Evolutionary conservation across 2,329 filamentous ascomycete genomes (phyloP).

Genomic region (Emericellopsis cladophorae): DNA sequence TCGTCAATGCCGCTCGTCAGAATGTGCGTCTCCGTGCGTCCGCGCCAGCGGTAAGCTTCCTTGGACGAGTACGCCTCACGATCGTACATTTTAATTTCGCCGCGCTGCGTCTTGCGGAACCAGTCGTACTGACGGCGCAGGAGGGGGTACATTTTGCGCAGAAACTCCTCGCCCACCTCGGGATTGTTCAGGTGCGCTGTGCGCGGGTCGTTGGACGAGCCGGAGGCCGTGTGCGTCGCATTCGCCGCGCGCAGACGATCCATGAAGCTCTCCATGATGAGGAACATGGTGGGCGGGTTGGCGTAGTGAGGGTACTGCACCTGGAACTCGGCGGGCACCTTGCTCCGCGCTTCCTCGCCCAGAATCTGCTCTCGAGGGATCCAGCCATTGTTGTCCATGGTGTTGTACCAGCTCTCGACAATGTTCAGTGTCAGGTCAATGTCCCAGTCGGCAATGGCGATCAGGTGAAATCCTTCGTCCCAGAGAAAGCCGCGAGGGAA

Average conservation of each 20-base stretch:
- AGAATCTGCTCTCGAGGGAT: constrained; percentile 94
- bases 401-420: constrained; percentile 86
- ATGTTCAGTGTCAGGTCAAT: constrained; percentile 78
- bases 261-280: constrained; percentile 75
- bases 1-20: constrained; percentile 92
- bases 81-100: constrained; percentile 85
- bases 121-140: constrained; percentile 84
- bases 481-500: constrained; percentile 94
- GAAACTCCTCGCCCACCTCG: constrained; percentile 55
- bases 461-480: constrained; percentile 94
- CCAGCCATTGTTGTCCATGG: constrained; percentile 97
- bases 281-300: constrained; percentile 89
- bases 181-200: constrained; percentile 55
- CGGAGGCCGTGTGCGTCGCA: constrained; percentile 31
- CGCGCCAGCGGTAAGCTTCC: constrained; percentile 92
- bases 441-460: constrained; percentile 90
- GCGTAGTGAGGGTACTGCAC: constrained; percentile 95
- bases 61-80: constrained; percentile 78
- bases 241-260: constrained; percentile 56
- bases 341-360: constrained; percentile 81
- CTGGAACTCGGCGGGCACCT: constrained; percentile 87
- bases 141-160: constrained; percentile 70
- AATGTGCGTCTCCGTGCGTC: constrained; percentile 74
- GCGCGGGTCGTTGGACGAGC: constrained; percentile 35
- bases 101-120: constrained; percentile 86